Evolutionary conservation across 352 stramenopile genomes (phyloP), one percentile per base, ranked within the genome.

Genomic region (Globisporangium mamillatum): DNA sequence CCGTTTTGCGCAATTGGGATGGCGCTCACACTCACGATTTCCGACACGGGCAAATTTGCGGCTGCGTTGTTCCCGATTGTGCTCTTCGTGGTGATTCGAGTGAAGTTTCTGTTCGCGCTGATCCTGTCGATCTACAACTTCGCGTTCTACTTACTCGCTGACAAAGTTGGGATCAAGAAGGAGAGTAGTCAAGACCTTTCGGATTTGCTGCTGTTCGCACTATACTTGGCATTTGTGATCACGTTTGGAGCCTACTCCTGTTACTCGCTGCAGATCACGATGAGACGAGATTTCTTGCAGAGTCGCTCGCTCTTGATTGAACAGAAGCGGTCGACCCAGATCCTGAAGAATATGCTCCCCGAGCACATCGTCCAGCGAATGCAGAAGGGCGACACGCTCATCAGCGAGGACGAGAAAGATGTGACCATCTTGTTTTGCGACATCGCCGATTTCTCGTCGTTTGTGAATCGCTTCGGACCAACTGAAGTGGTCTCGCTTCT

Each of bases 351-450:
- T 44, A 94, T 95, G 84, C 67, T 94, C 0, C 89, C 87, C 0
- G 83, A 94, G 52, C 89, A 96, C 56, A 84, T 96, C 3, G 84
- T 94, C 0, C 82, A 94, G 62, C 83, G 87, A 6, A 93, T 96
- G 86, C 86, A 96, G 61, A 88, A 89, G 36, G 86, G 87, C 1
- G 89, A 95, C 12, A 88, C 84, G 1, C 60, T 90, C 14, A 94
- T 95, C 68, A 93, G 82, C 48, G 87, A 96, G 64, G 84, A 95
- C 60, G 89, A 96, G 62, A 90, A 92, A 54, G 88, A 95, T 55
- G 87, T 96, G 68, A 94, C 89, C 20, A 90, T 96, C 57, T 60
- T 96, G 7, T 96, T 96, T 54, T 95, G 86, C 62, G 85, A 96
- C 55, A 94, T 95, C 55, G 77, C 79, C 1, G 88, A 96, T 66